Evolutionary conservation across 805 yeast species (phyloP).

Genomic region (Candida multigemmis): DNA sequence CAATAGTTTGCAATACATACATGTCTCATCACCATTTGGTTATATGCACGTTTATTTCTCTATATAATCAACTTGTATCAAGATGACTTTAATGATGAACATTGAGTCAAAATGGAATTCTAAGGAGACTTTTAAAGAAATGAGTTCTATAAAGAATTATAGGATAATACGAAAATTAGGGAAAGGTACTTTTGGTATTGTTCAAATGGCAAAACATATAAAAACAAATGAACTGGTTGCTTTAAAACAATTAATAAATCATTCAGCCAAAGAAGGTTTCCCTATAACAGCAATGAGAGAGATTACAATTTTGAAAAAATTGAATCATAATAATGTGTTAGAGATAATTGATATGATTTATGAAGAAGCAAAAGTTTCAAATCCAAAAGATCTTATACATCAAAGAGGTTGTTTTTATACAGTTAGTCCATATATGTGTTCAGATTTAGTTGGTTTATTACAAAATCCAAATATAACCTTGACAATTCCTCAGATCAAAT

Average conservation of each 20-base stretch:
- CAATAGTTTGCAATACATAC: too few species aligned
- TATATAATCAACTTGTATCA: too few species aligned
- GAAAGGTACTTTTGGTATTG: slow-evolving; percentile 56
- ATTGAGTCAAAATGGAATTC: too few species aligned
- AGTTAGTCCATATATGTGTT: slow-evolving; percentile 87
- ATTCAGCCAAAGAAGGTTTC: slow-evolving; percentile 70
- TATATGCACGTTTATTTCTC: too few species aligned
- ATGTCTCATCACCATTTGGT: too few species aligned
- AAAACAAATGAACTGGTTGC: slow-evolving; percentile 66
- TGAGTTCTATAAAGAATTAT: slow-evolving; percentile 22
- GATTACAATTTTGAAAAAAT: slow-evolving; percentile 66
- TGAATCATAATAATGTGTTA: slow-evolving; percentile 64
- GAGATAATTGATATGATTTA: slow-evolving; percentile 72
- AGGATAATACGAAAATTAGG: slow-evolving; percentile 30
- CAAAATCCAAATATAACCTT: slow-evolving; percentile 67
- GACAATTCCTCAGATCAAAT: slow-evolving; percentile 64
- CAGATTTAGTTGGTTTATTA: slow-evolving; percentile 82
- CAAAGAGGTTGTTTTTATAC: slow-evolving; percentile 57
- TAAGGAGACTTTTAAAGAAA: slow-evolving; percentile 15
- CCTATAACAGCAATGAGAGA: slow-evolving; percentile 95
- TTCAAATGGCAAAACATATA: slow-evolving; percentile 61
- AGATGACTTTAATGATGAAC: too few species aligned
- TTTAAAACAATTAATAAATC: slow-evolving; percentile 74
- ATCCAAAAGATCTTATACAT: slow-evolving; percentile 23
- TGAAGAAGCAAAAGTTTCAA: slow-evolving; percentile 22